Evolutionary conservation across 306 rosid species (phyloP), one percentile per base, ranked within the genome.

Genomic region (Styphnolobium japonicum): DNA sequence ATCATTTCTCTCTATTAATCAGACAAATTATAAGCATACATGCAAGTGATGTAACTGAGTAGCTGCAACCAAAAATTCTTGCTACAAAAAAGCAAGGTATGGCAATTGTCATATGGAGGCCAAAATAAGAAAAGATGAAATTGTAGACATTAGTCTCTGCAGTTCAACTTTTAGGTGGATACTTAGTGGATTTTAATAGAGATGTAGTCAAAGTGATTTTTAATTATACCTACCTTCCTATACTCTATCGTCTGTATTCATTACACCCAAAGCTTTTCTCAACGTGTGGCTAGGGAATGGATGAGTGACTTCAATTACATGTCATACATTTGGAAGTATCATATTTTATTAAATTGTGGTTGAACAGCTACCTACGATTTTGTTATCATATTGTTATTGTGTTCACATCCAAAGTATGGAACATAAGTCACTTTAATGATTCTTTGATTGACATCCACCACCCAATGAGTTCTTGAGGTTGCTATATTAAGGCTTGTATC

Each of bases 191-290:
- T 18, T 36, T 65, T 77, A 23, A 23, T 12, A 16, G 15, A 7
- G 29, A 42, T 48, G 6, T 1, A 0, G 5, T 9, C 8, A 19
- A 45, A 39, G 33, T 45, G 21, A 62, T 37, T 21, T 73, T 16
- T 7, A 72, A 77, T 77, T 25, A 42, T 39, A 78, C 45, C 67
- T 42, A 74, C 56, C 82, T 61, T 60, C 33, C 86, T 84, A 85
- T 78, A 60, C 86, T 39, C 18, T 11, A 10, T 25, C 66, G 71
- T 79, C 29, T 16, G 37, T 6, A 25, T 64, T 6, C 45, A 34
- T 46, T 37, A 57, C 21, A 62, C 22, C 9, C 19, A 8, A 5
- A 2, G 61, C 10, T 2, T 40, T 27, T 4, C 7, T 7, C 25
- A 39, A 39, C 0, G 25, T 37, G 51, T 43, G 71, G 61, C 31